These are phyloP conservation scores for Pulveroboletus sp. DNA, from an alignment of 768 basidiomycete species.

Conservation along the genomic window DNA sequence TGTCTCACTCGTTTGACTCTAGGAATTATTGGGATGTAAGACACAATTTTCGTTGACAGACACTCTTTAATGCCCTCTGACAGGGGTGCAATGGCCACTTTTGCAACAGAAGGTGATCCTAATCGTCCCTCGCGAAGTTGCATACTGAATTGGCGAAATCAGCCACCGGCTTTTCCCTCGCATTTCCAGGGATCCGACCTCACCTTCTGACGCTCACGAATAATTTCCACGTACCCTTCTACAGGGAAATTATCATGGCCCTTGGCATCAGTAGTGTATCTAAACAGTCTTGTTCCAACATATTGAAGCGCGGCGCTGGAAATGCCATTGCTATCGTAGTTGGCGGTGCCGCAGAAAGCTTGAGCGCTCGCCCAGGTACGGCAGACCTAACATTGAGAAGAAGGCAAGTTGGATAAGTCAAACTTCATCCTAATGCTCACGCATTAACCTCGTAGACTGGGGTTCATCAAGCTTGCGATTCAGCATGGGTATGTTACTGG, in stretches of 20 bases:
- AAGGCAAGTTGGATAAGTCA: conserved; percentile 39
- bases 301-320: conserved; percentile 59
- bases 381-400: conserved; percentile 81
- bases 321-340: conserved; percentile 91
- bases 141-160: conserved; percentile 3
- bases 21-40: conserved; percentile 98
- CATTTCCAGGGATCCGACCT: conserved; percentile 89
- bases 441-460: conserved; percentile 49
- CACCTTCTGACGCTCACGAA: conserved; percentile 88
- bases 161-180: conserved; percentile 88
- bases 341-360: conserved; percentile 92
- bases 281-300: conserved; percentile 86
- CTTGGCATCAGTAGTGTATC: conserved; percentile 93
- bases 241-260: conserved; percentile 85
- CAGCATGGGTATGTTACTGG: conserved; percentile 65
- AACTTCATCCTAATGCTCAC: background rate
- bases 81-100: conserved; percentile 95
- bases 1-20: conserved; percentile 7
- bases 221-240: conserved; percentile 91
- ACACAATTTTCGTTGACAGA: conserved; percentile 1
- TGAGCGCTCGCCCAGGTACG: conserved; percentile 95
- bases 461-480: conserved; percentile 94
- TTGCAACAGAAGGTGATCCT: conserved; percentile 81
- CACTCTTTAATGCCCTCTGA: background rate
- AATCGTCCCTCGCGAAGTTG: background rate